These are phyloP conservation scores for Yamadazyma songkhlaensis DNA, from an alignment of 1,139 yeast species.

Conservation along the genomic window DNA sequence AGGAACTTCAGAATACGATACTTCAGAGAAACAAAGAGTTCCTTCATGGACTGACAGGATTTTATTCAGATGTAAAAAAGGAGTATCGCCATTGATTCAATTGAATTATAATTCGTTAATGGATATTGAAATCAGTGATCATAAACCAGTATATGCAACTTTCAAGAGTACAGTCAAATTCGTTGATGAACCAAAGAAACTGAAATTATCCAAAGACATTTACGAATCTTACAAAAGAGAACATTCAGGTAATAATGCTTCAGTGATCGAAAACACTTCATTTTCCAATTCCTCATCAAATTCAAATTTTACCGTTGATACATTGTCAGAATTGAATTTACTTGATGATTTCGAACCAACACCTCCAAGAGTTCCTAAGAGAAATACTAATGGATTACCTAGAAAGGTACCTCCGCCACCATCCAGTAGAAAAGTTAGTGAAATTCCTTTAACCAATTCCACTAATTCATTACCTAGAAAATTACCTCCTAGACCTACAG, in stretches of 20 bases:
- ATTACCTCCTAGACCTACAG: constrained; percentile 22
- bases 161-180: constrained; percentile 63
- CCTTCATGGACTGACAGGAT: constrained; percentile 98
- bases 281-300: constrained; percentile 13
- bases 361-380: constrained; percentile 25
- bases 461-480: constrained; percentile 16
- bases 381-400: constrained; percentile 17
- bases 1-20: constrained; percentile 79
- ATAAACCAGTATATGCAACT: constrained; percentile 84
- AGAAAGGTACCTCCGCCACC: constrained; percentile 43
- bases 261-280: background rate
- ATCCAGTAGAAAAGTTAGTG: constrained; percentile 19
- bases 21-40: constrained; percentile 86
- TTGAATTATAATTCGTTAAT: constrained; percentile 58
- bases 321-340: constrained; percentile 37
- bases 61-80: constrained; percentile 42
- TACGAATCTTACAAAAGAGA: constrained; percentile 32
- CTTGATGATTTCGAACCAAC: constrained; percentile 25
- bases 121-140: constrained; percentile 73
- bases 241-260: constrained; percentile 11
- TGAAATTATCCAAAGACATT: constrained; percentile 26
- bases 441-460: constrained; percentile 5
- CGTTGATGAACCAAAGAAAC: constrained; percentile 45
- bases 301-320: constrained; percentile 23
- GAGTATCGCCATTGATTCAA: constrained; percentile 53